A percentile compares a stretch with the other conserved stretches of the same genome.
These are phyloP conservation scores for Pseudomicrostroma phylloplanum DNA, from an alignment of 1,284 basidiomycete species.

Conservation along the genomic window DNA sequence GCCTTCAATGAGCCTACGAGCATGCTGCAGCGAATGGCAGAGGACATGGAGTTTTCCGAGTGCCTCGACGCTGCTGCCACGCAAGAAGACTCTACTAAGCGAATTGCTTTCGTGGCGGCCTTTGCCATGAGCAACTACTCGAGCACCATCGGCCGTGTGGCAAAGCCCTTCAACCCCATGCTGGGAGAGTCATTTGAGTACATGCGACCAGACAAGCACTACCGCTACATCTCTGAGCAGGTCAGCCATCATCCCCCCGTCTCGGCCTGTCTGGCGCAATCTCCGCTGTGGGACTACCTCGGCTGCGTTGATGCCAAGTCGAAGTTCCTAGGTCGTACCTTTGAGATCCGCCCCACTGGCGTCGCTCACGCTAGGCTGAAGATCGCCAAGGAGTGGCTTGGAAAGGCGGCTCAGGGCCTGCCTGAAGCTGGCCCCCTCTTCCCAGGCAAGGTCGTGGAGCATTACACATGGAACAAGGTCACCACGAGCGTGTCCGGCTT, in stretches of 20 bases:
- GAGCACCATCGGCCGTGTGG: constrained; percentile 65
- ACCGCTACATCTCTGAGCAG: constrained; percentile 88
- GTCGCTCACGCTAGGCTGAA: constrained; percentile 82
- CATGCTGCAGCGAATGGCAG: constrained; percentile 70
- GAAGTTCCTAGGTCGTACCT: constrained; percentile 67
- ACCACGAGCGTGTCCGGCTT: constrained; percentile 65
- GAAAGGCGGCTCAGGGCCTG: constrained; percentile 23
- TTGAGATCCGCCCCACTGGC: constrained; percentile 92
- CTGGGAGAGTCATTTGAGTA: constrained; percentile 90
- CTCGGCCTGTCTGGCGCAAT: constrained; percentile 84
- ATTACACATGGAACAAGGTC: constrained; percentile 85
- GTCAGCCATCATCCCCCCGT: constrained; percentile 95
- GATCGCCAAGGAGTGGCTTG: constrained; percentile 51
- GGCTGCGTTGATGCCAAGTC: constrained; percentile 56
- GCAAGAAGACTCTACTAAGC: constrained; percentile 70
- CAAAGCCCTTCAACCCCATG: constrained; percentile 51
- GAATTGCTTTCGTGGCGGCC: constrained; percentile 87
- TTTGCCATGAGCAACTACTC: constrained; percentile 99
- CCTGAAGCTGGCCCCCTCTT: constrained; percentile 14
- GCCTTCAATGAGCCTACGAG: constrained; percentile 73
- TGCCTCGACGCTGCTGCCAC: constrained; percentile 69
- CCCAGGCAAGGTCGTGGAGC: constrained; percentile 54
- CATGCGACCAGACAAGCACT: constrained; percentile 71
- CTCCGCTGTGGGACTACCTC: constrained; percentile 81
- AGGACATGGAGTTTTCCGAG: constrained; percentile 51